Percentiles rank a stretch among this genome's conserved stretches.
phyloP scores from a whole-genome alignment of 129 eudicot genomes.

The Mikania micrantha region DNA sequence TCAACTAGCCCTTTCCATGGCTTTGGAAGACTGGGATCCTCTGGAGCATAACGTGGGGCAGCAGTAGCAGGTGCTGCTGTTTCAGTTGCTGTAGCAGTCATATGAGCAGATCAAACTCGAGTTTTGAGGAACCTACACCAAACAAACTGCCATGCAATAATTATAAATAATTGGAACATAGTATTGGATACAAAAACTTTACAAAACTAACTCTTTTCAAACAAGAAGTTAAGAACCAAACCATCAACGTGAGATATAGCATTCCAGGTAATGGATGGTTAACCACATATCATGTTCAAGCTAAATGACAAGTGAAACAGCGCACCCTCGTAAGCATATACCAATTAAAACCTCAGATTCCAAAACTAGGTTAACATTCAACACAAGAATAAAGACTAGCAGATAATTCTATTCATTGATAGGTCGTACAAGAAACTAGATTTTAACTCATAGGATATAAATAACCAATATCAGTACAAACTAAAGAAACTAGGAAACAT shows the following conservation, averaged over 20 bases:
- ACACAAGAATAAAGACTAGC: neutral
- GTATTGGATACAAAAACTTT: neutral
- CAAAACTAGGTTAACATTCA: neutral
- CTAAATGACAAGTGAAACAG: neutral
- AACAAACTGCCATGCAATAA: neutral
- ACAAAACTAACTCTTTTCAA: neutral
- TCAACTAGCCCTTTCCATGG: slow-evolving; percentile 97
- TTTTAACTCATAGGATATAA: neutral
- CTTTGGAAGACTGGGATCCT: slow-evolving; percentile 88
- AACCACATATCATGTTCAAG: neutral
- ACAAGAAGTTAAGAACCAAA: neutral
- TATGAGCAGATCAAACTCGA: slow-evolving; percentile 25
- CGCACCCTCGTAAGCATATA: neutral
- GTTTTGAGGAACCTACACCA: slow-evolving; percentile 29
- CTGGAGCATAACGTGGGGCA: slow-evolving; percentile 71
- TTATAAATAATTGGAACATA: neutral
- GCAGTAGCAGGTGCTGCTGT: slow-evolving; percentile 21
- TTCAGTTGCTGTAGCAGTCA: slow-evolving; percentile 59
- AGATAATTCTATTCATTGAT: neutral
- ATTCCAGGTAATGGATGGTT: neutral
- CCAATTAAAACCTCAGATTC: neutral
- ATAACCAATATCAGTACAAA: too few relatives aligned
- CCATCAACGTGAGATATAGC: neutral
- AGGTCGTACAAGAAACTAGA: neutral
- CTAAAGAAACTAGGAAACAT: too few relatives aligned